Evolutionary conservation across 2,329 filamentous ascomycete species (phyloP).

Genomic region (Sporothrix phasma): DNA sequence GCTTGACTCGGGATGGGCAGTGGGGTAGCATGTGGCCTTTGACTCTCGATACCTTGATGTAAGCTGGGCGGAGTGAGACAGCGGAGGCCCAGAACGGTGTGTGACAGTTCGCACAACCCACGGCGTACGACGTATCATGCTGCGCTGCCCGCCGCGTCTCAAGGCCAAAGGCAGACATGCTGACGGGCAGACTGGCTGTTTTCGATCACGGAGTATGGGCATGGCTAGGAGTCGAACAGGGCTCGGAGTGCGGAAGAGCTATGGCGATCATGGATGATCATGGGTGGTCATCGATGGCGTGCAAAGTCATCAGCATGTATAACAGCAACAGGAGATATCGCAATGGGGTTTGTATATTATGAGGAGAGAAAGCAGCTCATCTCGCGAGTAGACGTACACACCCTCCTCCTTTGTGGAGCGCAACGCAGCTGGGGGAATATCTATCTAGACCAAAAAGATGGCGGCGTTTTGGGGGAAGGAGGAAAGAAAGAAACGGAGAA

Average conservation of each 20-base stretch:
- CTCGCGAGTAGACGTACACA: not conserved
- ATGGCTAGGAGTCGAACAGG: not conserved
- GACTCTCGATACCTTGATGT: no score
- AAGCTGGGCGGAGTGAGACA: no score
- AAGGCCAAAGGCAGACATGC: no score
- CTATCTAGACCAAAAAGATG: slow-evolving; percentile 1
- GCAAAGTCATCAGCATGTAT: no score
- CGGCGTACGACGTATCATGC: not conserved
- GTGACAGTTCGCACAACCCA: not conserved
- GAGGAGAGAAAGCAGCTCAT: not conserved
- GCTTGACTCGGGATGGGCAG: no score
- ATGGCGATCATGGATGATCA: no score
- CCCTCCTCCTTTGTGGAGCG: not conserved
- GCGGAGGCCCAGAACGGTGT: not conserved
- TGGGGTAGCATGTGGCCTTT: no score
- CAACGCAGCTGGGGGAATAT: slow-evolving; percentile 4
- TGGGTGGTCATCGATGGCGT: not conserved
- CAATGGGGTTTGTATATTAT: not conserved
- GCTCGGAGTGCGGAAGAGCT: not conserved
- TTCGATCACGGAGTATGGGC: not conserved
- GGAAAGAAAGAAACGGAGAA: not conserved
- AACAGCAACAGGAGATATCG: not conserved
- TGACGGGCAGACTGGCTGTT: no score
- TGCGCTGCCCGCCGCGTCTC: not conserved
- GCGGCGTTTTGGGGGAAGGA: not conserved